Conservation (phyloP, 1,284 basidiomycete species). For the Rugosomyces carneus region DNA sequence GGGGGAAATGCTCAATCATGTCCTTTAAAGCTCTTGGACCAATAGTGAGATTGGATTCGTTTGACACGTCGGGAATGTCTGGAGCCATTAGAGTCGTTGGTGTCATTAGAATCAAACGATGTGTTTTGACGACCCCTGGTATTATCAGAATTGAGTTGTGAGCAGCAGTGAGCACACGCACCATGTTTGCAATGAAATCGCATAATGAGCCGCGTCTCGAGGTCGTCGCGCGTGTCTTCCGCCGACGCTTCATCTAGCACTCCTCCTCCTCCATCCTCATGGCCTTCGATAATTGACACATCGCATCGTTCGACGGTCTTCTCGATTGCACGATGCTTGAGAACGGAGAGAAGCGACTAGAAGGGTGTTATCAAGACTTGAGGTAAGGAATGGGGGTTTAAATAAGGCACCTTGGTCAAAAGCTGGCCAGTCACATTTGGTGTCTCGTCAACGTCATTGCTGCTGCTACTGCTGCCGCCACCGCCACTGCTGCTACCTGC, state of each 20-base stretch:
- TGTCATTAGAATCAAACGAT: conserved; percentile 56
- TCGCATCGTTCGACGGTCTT: conserved; percentile 73
- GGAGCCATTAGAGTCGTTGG: conserved; percentile 57
- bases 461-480: too few species aligned
- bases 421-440: conserved; percentile 54
- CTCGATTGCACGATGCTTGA: conserved; percentile 68
- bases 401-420: conserved; percentile 50
- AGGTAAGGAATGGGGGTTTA: not conserved
- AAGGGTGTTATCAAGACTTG: conserved; percentile 1
- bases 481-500: conserved; percentile 16
- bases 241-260: conserved; percentile 22
- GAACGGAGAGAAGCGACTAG: conserved; percentile 63
- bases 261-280: conserved; percentile 19
- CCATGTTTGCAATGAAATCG: conserved; percentile 78
- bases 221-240: conserved; percentile 50
- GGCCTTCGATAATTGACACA: conserved; percentile 56
- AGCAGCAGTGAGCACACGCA: too few species aligned
- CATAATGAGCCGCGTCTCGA: conserved; percentile 66
- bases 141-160: not conserved
- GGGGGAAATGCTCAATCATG: conserved; percentile 76
- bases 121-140: conserved; percentile 75
- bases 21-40: conserved; percentile 65
- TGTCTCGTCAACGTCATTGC: conserved; percentile 25
- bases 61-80: conserved; percentile 42
- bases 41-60: conserved; percentile 62